Evolutionary conservation across 1,284 basidiomycete genomes (phyloP), one percentile per base, ranked within the genome.

Genomic region (Cystobasidium pallidum): DNA sequence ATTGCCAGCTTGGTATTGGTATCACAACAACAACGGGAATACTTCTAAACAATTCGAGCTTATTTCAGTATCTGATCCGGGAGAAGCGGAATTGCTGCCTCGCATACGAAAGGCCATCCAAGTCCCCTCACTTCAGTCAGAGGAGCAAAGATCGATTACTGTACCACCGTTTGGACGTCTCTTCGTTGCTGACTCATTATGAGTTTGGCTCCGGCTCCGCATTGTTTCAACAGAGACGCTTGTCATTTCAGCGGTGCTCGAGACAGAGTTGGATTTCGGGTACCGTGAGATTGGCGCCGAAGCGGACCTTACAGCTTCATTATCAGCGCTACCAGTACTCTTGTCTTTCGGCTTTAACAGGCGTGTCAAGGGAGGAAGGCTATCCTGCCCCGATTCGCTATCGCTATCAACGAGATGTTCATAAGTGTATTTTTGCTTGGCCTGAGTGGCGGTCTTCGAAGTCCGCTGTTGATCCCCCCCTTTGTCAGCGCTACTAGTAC

Each of bases 121-220:
- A 61, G 7, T 10, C n/a, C 34, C 24, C n/a, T n/a, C n/a, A 26
- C 15, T 45, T 13, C 34, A 66, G 41, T 66, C 64, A n/a, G 64
- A 66, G 24, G 64, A 66, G 24, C 64, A 66, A 7, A 66, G 64
- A 66, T 66, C 64, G 64, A 66, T 66, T 4, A 66, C 30, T 24
- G 49, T 11, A 2, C 62, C 52, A 26, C 6, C n/a, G n/a, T n/a
- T n/a, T n/a, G n/a, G n/a, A n/a, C n/a, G n/a, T n/a, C n/a, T n/a
- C n/a, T n/a, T n/a, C n/a, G n/a, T n/a, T n/a, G n/a, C n/a, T n/a
- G n/a, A n/a, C n/a, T n/a, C n/a, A n/a, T n/a, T n/a, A n/a, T n/a
- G n/a, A n/a, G n/a, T n/a, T n/a, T n/a, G n/a, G n/a, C n/a, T n/a
- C n/a, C n/a, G n/a, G n/a, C n/a, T n/a, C n/a, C n/a, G n/a, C n/a